A percentile compares a stretch with the other conserved stretches of the same genome.
These are phyloP conservation scores for Colletotrichum brevisporum DNA, from an alignment of 2,329 filamentous ascomycete genomes.

Conservation along the genomic window DNA sequence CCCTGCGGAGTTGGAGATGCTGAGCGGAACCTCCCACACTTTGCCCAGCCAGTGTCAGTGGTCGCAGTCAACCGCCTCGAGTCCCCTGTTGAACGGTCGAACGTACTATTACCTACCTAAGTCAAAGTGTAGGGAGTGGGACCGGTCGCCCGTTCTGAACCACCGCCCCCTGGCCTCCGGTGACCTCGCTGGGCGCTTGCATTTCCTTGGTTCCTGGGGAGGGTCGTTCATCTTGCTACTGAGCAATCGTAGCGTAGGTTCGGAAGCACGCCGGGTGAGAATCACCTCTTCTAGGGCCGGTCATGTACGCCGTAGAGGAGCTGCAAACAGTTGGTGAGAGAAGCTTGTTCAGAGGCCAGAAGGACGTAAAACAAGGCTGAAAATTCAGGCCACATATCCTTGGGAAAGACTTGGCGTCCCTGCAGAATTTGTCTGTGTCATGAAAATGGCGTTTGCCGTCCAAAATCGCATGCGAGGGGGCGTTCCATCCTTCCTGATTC, in stretches of 20 bases:
- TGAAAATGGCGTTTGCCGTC: slow-evolving; percentile 26
- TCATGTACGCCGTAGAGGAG: too few species aligned
- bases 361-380: slow-evolving; percentile 5
- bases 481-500: slow-evolving; percentile 21
- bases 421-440: slow-evolving; percentile 33
- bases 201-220: slow-evolving; percentile 1
- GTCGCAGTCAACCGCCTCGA: background rate
- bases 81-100: slow-evolving; percentile 28
- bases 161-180: slow-evolving; percentile 9
- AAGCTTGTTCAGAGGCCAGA: background rate
- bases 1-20: slow-evolving; percentile 21
- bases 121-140: background rate
- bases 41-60: background rate
- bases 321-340: too few species aligned
- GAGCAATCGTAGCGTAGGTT: too few species aligned
- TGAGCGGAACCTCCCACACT: slow-evolving; percentile 24
- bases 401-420: slow-evolving; percentile 27
- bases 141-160: slow-evolving; percentile 17
- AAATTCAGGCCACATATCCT: background rate
- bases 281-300: too few species aligned
- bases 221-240: too few species aligned
- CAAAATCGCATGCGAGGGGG: slow-evolving; percentile 34
- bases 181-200: slow-evolving; percentile 24
- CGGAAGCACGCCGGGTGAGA: too few species aligned
- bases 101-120: background rate